Percentiles rank a stretch among this genome's conserved stretches.
Conservation (phyloP, 2,329 filamentous ascomycete genomes). For the Delphinella strobiligena region DNA sequence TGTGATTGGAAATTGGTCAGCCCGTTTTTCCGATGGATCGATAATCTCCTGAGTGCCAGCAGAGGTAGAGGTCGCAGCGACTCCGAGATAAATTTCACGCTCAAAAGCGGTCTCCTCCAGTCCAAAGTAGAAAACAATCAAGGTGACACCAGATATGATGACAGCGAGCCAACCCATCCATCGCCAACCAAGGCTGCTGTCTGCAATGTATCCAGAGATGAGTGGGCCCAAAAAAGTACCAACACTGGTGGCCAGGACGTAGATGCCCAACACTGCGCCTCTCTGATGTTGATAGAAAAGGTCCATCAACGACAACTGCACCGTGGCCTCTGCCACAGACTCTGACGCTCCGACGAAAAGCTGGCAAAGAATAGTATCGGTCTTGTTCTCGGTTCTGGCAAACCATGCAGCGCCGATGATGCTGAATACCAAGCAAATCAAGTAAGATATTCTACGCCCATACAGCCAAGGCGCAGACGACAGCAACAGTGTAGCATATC, state of each 20-base stretch:
- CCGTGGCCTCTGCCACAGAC: slow-evolving; percentile 43
- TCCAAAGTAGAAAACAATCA: slow-evolving; percentile 39
- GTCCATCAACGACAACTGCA: slow-evolving; percentile 45
- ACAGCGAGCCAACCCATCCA: slow-evolving; percentile 43
- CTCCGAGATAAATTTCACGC: slow-evolving; percentile 5
- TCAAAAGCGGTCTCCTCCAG: slow-evolving; percentile 43
- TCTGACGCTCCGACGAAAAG: slow-evolving; percentile 47
- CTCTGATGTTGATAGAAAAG: slow-evolving; percentile 48
- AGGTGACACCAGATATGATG: slow-evolving; percentile 36
- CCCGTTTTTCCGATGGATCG: slow-evolving; percentile 9
- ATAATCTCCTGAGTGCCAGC: not conserved
- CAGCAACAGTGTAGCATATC: slow-evolving; percentile 42
- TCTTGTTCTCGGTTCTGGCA: slow-evolving; percentile 29
- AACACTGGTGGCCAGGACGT: slow-evolving; percentile 43
- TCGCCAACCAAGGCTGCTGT: slow-evolving; percentile 37
- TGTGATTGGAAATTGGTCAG: not conserved
- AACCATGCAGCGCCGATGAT: slow-evolving; percentile 44
- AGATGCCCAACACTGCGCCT: slow-evolving; percentile 42
- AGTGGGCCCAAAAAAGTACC: slow-evolving; percentile 46
- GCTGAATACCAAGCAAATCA: slow-evolving; percentile 39
- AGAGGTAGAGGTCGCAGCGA: slow-evolving; percentile 1
- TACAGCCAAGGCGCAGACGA: slow-evolving; percentile 43
- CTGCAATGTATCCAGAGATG: slow-evolving; percentile 39
- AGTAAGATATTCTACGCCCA: slow-evolving; percentile 42
- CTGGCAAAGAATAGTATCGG: slow-evolving; percentile 43